phyloP scores from a whole-genome alignment of 108 stramenopile species.

The Chaetoceros tenuissimus region DNA sequence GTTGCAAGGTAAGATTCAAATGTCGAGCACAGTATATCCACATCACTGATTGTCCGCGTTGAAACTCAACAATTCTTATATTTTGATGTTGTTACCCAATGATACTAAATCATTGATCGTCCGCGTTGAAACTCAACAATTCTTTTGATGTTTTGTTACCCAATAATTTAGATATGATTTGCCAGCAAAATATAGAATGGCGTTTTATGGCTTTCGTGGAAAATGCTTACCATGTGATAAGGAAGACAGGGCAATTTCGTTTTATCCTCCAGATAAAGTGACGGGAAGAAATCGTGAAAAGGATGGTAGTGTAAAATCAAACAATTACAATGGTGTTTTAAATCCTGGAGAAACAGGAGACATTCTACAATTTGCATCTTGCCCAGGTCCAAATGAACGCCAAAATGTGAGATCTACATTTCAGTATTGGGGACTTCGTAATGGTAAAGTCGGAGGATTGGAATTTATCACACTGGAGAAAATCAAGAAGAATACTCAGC shows the following conservation, averaged over 20 bases:
- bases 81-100: too few species aligned
- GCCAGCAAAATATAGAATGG: constrained; percentile 44
- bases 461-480: constrained; percentile 46
- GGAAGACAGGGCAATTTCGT: constrained; percentile 55
- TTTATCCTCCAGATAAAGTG: constrained; percentile 39
- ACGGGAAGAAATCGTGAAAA: constrained; percentile 43
- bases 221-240: constrained; percentile 27
- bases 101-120: too few species aligned
- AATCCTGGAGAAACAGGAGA: constrained; percentile 52
- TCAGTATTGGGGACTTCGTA: constrained; percentile 53
- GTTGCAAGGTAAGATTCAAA: constrained; percentile 35
- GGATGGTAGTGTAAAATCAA: constrained; percentile 24
- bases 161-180: constrained; percentile 38
- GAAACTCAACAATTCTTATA: too few species aligned
- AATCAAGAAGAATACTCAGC: constrained; percentile 47
- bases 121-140: too few species aligned
- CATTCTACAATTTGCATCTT: constrained; percentile 49
- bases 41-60: too few species aligned
- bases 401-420: constrained; percentile 62
- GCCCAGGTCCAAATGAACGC: constrained; percentile 49
- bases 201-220: constrained; percentile 44
- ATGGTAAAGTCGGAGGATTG: constrained; percentile 42
- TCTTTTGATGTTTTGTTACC: too few species aligned
- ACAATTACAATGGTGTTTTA: constrained; percentile 63
- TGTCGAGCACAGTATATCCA: too few species aligned